Base-by-base conservation (phyloP, 495 filamentous ascomycete genomes). In the Penicillium herquei region DNA sequence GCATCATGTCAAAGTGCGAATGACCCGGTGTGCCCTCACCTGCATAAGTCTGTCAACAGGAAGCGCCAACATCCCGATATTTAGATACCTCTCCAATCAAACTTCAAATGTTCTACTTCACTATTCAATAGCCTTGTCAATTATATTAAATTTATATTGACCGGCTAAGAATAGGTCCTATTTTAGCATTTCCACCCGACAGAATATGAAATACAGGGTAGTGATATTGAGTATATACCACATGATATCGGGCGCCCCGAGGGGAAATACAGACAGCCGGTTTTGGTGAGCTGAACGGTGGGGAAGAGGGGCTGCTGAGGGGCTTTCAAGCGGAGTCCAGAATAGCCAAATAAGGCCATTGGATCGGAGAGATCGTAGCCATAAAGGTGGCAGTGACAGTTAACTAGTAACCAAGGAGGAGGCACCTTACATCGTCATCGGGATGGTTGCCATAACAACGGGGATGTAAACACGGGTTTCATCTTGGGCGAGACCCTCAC, bases 371-470 rank as follows among this genome's bases (percentile, higher is more conserved):
- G 57, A 58, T 61, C 52, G 48, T 40, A 52, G 35, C 37, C 55
- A 58, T 55, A 50, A 59, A 57, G 39, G 30, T 41, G 54, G 57
- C 50, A 63, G 16, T 63, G 62, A 56, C 54, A 65, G 52, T 35
- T 26, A n/a, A n/a, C n/a, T n/a, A n/a, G n/a, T 41, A 49, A 31
- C 18, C 39, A 33, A 48, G 45, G 44, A 14, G 26, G 55, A 56
- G 51, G 48, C 45, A 50, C 54, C 55, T 64, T 57, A 55, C 66
- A 58, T 69, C 71, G 73, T 72, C 73, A 73, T 70, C 26, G 49
- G 42, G 39, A 52, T 37, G 39, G 73, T 78, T 78, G 75, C 75
- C 67, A 78, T 78, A 70, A 68, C 74, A 78, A 65, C 70, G 42
- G 39, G 32, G 32, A 55, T 46, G 70, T 78, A 75, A 78, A 78